Evolutionary conservation across 805 yeast genomes (phyloP).

Genomic region (Monosporozyma aerobia): DNA sequence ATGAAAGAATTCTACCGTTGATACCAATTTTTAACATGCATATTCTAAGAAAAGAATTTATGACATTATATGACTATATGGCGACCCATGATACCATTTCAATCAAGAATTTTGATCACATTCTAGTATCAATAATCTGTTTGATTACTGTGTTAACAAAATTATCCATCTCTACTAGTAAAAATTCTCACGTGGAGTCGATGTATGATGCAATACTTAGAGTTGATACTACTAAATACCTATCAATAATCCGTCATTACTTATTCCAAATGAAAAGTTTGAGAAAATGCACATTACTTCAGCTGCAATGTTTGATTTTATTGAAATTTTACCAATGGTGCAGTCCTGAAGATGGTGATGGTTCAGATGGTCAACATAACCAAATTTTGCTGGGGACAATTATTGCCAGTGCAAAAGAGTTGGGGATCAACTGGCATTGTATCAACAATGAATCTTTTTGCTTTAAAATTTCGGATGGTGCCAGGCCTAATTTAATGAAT

Average conservation of each 20-base stretch:
- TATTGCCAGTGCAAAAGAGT: constrained; percentile 21
- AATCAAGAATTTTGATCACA: constrained; percentile 18
- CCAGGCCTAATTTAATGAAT: constrained; percentile 14
- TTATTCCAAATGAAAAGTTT: constrained; percentile 18
- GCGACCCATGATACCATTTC: constrained; percentile 6
- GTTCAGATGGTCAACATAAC: constrained; percentile 21
- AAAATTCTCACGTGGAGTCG: neutral
- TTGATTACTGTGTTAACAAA: constrained; percentile 19
- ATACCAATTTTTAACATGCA: constrained; percentile 21
- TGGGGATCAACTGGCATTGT: constrained; percentile 24
- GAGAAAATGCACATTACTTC: constrained; percentile 23
- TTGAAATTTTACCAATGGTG: constrained; percentile 28
- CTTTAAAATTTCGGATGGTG: constrained; percentile 12
- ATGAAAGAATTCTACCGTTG: constrained; percentile 12
- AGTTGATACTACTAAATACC: constrained; percentile 17
- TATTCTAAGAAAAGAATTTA: constrained; percentile 10
- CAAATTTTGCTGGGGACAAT: constrained; percentile 24
- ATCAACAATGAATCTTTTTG: constrained; percentile 11
- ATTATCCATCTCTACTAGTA: constrained; percentile 17
- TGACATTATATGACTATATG: constrained; percentile 11
- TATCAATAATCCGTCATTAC: constrained; percentile 19
- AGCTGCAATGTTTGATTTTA: constrained; percentile 21
- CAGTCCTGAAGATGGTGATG: constrained; percentile 29
- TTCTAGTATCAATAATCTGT: constrained; percentile 17
- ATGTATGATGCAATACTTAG: constrained; percentile 6